Conservation (phyloP, 352 stramenopile genomes). For the Pythium plurisporium region DNA sequence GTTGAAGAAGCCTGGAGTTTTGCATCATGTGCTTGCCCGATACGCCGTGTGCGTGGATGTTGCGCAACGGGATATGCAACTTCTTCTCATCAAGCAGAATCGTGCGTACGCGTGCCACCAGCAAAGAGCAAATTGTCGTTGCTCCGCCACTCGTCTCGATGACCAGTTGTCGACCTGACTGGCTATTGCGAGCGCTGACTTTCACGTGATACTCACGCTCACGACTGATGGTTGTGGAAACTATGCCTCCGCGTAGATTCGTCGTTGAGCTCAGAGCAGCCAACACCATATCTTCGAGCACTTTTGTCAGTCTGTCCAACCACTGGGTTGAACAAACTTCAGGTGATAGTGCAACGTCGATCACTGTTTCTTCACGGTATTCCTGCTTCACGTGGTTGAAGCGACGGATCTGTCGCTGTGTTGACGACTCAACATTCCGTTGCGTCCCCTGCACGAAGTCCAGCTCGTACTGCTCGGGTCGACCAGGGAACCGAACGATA, state of each 20-base stretch:
- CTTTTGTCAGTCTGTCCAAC: not conserved
- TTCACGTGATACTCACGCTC: too few relatives aligned
- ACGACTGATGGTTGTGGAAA: too few relatives aligned
- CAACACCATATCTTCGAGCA: not conserved
- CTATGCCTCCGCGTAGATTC: too few relatives aligned
- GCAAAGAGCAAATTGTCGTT: slow-evolving; percentile 1
- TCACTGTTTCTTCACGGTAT: not conserved
- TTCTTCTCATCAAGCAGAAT: not conserved
- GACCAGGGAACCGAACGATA: not conserved
- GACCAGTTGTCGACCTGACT: not conserved
- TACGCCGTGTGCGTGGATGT: not conserved
- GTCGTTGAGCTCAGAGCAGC: not conserved
- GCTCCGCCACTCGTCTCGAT: not conserved
- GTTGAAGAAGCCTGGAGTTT: slow-evolving; percentile 9
- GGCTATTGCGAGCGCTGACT: too few relatives aligned
- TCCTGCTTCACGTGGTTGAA: not conserved
- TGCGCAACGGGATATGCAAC: not conserved
- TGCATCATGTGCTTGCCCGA: not conserved
- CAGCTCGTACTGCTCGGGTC: slow-evolving; percentile 3
- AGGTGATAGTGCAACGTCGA: not conserved
- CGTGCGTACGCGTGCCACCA: not conserved
- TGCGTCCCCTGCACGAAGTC: slow-evolving; percentile 1
- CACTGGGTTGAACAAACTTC: not conserved
- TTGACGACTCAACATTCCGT: not conserved
- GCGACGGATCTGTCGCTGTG: slow-evolving; percentile 1